phyloP scores from a whole-genome alignment of 2,329 filamentous ascomycete genomes.

The Fusarium redolens region DNA sequence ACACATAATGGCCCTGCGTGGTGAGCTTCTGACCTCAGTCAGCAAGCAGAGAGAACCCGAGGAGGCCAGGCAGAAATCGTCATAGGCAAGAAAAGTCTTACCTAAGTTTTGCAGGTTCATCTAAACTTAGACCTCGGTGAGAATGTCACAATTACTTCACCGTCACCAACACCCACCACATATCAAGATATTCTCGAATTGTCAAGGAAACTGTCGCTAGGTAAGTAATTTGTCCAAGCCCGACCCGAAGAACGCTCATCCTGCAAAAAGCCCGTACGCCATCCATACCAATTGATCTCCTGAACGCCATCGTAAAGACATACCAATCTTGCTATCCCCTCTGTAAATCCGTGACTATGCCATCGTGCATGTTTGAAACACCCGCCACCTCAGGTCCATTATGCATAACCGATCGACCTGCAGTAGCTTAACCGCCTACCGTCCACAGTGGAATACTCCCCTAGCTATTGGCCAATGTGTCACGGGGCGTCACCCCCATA shows the following conservation, averaged over 20 bases:
- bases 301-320: slow-evolving; percentile 27
- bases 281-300: neutral
- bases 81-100: neutral
- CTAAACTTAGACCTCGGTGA: neutral
- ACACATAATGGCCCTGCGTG: neutral
- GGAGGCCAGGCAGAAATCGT: fast-evolving
- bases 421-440: slow-evolving; percentile 12
- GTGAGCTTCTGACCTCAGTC: neutral
- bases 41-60: neutral
- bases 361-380: slow-evolving; percentile 15
- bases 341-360: neutral
- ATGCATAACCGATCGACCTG: slow-evolving; percentile 30
- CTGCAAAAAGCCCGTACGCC: slow-evolving; percentile 17
- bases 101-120: neutral
- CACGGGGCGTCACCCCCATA: slow-evolving; percentile 35
- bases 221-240: neutral
- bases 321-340: neutral
- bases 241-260: slow-evolving; percentile 15
- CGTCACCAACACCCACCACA: fast-evolving
- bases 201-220: slow-evolving; percentile 23
- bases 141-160: no score
- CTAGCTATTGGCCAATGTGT: slow-evolving; percentile 34
- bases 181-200: neutral
- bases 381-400: neutral
- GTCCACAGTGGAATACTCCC: neutral